Conservation (phyloP, 176 grass and related monocot species). For the Bothriochloa decipiens region DNA sequence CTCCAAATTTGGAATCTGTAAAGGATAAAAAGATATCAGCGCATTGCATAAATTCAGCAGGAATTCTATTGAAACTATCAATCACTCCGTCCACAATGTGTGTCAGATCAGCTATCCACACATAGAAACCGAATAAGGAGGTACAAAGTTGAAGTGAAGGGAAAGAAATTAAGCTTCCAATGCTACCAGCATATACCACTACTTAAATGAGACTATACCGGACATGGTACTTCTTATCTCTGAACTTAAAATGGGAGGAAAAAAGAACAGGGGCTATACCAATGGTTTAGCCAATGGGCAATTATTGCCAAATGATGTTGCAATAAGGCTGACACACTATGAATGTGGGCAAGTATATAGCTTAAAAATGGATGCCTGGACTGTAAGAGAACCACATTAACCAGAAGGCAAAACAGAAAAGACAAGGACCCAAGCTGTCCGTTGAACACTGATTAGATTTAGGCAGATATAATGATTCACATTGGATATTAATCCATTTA, state of each 20-base stretch:
- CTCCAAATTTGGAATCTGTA: slow-evolving; percentile 85
- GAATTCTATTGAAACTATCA: slow-evolving; percentile 5
- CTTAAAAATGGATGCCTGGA: not conserved
- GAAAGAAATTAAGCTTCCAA: not conserved
- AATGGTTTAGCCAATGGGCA: not conserved
- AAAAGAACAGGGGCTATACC: not conserved
- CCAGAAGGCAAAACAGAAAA: not conserved
- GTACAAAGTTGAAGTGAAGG: not conserved
- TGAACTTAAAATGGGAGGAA: not conserved
- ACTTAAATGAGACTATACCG: not conserved
- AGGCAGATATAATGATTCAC: not conserved
- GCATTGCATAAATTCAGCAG: not conserved
- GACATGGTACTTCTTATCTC: not conserved
- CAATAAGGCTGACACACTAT: not conserved
- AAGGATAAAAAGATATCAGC: not conserved
- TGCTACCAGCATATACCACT: not conserved
- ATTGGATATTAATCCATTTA: not conserved
- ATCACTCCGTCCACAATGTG: not conserved
- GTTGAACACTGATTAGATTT: not conserved
- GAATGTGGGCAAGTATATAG: not conserved
- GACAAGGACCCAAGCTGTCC: not conserved
- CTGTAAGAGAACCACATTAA: not conserved
- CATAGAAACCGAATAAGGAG: not conserved
- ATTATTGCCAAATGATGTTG: not conserved
- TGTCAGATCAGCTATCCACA: not conserved